Percentiles rank a stretch among this genome's conserved stretches.
These are phyloP conservation scores for Saccharomyces hybrid DNA, from an alignment of 1,139 yeast genomes.

Conservation along the genomic window DNA sequence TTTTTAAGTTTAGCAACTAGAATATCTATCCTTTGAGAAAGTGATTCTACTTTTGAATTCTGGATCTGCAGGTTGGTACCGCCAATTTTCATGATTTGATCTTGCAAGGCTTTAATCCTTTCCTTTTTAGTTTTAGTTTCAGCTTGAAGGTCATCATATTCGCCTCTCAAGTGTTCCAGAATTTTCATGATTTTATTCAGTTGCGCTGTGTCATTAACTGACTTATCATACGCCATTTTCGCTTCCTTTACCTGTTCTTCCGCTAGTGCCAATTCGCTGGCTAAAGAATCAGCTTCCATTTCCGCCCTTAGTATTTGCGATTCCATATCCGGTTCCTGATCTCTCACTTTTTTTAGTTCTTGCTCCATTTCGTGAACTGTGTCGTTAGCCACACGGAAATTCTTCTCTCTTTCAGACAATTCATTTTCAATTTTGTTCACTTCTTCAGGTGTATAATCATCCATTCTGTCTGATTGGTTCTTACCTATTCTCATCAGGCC, in stretches of 20 bases:
- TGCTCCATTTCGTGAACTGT: constrained; percentile 53
- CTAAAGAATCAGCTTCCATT: constrained; percentile 59
- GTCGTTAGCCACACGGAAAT: constrained; percentile 44
- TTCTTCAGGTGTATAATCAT: constrained; percentile 44
- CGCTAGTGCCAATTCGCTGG: constrained; percentile 25
- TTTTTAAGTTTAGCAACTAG: constrained; percentile 51
- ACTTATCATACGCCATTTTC: constrained; percentile 10
- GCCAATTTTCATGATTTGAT: constrained; percentile 81
- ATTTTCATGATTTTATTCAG: constrained; percentile 35
- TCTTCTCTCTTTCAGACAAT: constrained; percentile 47
- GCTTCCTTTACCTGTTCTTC: constrained; percentile 19
- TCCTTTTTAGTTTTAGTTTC: constrained; percentile 54
- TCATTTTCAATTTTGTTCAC: constrained; percentile 49
- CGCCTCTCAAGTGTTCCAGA: constrained; percentile 11
- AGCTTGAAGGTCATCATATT: constrained; percentile 37
- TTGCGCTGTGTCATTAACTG: constrained; percentile 31
- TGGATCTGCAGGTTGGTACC: constrained; percentile 80
- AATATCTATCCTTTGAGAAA: constrained; percentile 59
- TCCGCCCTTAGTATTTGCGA: constrained; percentile 49
- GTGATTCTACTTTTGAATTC: constrained; percentile 72
- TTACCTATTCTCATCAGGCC: constrained; percentile 33
- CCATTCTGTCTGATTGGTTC: constrained; percentile 15
- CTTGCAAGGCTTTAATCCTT: constrained; percentile 55
- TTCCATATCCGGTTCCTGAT: constrained; percentile 66
- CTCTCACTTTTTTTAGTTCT: constrained; percentile 50